These are phyloP conservation scores for Diospyros kaki DNA, from an alignment of 148 eudicot genomes.

Conservation along the genomic window DNA sequence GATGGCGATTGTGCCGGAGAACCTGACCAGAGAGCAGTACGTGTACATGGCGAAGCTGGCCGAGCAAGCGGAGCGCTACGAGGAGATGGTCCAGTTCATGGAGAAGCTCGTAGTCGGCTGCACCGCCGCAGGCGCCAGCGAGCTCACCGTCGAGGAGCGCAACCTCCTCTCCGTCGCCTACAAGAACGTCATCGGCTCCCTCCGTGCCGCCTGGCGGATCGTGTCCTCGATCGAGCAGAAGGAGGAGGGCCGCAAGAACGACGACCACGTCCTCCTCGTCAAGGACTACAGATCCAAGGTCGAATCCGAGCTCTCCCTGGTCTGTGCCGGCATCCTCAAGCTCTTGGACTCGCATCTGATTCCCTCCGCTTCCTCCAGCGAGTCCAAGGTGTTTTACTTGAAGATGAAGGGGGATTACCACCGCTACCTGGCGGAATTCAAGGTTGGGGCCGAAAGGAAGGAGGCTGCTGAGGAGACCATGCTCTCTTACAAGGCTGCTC, in stretches of 20 bases:
- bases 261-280: constrained; percentile 18
- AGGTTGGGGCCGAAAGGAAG: constrained; percentile 18
- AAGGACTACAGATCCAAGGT: constrained; percentile 22
- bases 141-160: constrained; percentile 23
- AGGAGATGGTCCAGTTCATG: constrained; percentile 23
- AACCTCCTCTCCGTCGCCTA: constrained; percentile 23
- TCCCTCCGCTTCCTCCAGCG: constrained; percentile 6
- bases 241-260: constrained; percentile 22
- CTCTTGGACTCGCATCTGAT: constrained; percentile 11
- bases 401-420: constrained; percentile 24
- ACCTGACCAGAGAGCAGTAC: constrained; percentile 14
- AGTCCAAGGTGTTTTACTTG: constrained; percentile 21
- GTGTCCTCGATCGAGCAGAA: constrained; percentile 26
- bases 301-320: constrained; percentile 17
- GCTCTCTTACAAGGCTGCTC: constrained; percentile 19
- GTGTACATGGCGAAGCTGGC: constrained; percentile 21
- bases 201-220: constrained; percentile 19
- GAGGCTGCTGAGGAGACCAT: constrained; percentile 19
- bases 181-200: constrained; percentile 25
- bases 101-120: constrained; percentile 13
- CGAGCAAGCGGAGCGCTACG: constrained; percentile 26
- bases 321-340: constrained; percentile 21
- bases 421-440: constrained; percentile 14
- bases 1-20: background rate
- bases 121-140: background rate